Evolutionary conservation across 176 grass and related monocot species (phyloP), one percentile per base, ranked within the genome.

Genomic region (Avena eriantha): DNA sequence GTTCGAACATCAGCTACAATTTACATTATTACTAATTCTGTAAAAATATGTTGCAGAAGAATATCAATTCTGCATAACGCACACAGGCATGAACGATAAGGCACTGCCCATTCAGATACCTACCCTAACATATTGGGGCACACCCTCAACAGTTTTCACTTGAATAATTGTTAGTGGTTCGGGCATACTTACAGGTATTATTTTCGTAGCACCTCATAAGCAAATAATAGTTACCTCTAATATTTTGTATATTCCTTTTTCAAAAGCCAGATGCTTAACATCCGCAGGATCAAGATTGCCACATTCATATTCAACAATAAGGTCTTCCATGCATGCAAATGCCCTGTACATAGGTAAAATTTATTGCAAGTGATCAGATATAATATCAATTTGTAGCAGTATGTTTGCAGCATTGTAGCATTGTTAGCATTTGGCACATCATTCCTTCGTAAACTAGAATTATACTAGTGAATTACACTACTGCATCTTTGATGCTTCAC

Each of bases 251-350:
- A 95, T 69, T 79, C 83, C 86, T 79, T 84, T 87, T 78, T 47
- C 18, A 73, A 95, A 64, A 60, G 90, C 85, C 39, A 89, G 69
- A n/a, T n/a, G n/a, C 79, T 95, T 95, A 54, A 95, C 50, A 69
- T 95, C 83, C 13, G n/a, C 55, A 57, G 86, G 77, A 84, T 90
- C 77, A 18, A 95, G 77, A 71, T 13, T 50, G 18, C 90, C 90
- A 41, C 85, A 90, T 60, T 84, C 88, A 74, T 92, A 92, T 80
- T 85, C 90, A 69, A n/a, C 45, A 58, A 80, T 72, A 69, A 95
- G 76, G 47, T 92, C 86, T 84, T 92, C 90, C 68, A 92, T 87
- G 70, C 83, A 87, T 8, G 54, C 66, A 35, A 77, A 95, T 77
- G 51, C 57, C 79, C 88, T 95, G 79, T n/a, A 16, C 13, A 55